Base-by-base conservation (phyloP, 2,329 filamentous ascomycete genomes). In the Colletotrichum lini region DNA sequence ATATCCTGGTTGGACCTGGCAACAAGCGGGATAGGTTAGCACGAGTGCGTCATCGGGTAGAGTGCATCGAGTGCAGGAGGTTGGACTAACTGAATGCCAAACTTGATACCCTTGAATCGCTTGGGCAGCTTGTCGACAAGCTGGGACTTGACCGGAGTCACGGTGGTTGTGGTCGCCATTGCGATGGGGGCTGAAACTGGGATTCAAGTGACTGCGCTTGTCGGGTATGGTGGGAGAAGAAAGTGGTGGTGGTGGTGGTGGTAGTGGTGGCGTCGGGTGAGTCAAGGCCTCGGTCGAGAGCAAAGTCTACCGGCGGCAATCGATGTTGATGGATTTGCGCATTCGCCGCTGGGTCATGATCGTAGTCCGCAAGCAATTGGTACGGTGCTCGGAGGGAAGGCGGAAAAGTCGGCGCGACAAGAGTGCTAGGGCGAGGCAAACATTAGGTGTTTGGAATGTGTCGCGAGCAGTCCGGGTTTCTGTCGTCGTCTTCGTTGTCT, bases 31-130 rank as follows among this genome's bases (percentile, higher is more conserved):
- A 9, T 3, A n/a, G 42, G 42, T 69, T 35, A 72, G 60, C 44
- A n/a, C 7, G 1, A 8, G 38, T 15, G 38, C 21, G 9, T 61
- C 21, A 10, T 61, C 7, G 12, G 16, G 49, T 23, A 40, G 40
- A 12, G 12, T 44, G 60, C 9, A 35, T 38, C 35, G 35, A 9
- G 35, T n/a, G 42, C 16, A 26, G 47, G 60, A 10, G 56, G 58
- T 9, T 47, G 45, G 56, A 70, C 73, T 76, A 85, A 95, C 91
- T 97, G 90, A 73, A 98, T 94, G 78, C 96, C 96, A 82, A 98
- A 98, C 80, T 97, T 95, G 80, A 98, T 89, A 79, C 95, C 93
- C 81, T 93, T 95, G 85, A 98, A 97, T 78, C 94, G 93, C 86
- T 97, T 97, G 44, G 96, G 96, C 67, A 94, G 88, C 80, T 92